Percentiles rank a stretch among this genome's conserved stretches.
Conservation (phyloP, 106 monocot species). For the Dendrobium huoshanense region DNA sequence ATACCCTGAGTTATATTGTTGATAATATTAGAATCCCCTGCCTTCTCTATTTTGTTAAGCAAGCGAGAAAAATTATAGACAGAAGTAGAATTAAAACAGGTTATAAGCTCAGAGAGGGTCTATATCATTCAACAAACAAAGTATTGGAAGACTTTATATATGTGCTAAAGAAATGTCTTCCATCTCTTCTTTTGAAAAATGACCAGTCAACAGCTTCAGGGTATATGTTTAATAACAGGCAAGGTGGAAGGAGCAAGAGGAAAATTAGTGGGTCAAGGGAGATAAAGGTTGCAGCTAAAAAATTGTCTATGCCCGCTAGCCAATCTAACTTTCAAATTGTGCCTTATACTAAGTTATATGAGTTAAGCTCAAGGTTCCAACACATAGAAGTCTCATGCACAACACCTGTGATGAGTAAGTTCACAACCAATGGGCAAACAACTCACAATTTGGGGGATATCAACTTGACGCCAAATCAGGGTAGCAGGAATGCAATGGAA, state of each 20-base stretch:
- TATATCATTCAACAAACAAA: constrained; percentile 18
- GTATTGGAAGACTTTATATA: constrained; percentile 18
- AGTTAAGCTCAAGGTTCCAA: not conserved
- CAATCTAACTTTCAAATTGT: constrained; percentile 6
- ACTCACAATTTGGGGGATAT: constrained; percentile 1
- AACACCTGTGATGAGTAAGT: not conserved
- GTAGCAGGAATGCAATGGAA: constrained; percentile 9
- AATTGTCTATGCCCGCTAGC: not conserved
- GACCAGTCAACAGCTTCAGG: not conserved
- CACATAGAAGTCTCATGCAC: not conserved
- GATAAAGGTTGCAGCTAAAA: not conserved
- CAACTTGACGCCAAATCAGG: not conserved
- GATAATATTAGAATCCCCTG: constrained; percentile 5
- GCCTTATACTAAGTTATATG: not conserved
- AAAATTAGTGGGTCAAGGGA: constrained; percentile 14
- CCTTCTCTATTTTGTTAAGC: not conserved
- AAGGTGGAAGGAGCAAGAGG: constrained; percentile 16
- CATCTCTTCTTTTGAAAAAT: constrained; percentile 3
- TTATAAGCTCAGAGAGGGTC: constrained; percentile 10
- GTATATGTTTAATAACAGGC: not conserved
- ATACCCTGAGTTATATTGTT: not conserved
- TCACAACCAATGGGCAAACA: not conserved
- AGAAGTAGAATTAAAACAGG: constrained; percentile 10
- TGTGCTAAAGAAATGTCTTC: constrained; percentile 11
- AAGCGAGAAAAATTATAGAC: constrained; percentile 4